phyloP scores from a whole-genome alignment of 2,329 filamentous ascomycete species.

The Aspergillus thermomutatus region DNA sequence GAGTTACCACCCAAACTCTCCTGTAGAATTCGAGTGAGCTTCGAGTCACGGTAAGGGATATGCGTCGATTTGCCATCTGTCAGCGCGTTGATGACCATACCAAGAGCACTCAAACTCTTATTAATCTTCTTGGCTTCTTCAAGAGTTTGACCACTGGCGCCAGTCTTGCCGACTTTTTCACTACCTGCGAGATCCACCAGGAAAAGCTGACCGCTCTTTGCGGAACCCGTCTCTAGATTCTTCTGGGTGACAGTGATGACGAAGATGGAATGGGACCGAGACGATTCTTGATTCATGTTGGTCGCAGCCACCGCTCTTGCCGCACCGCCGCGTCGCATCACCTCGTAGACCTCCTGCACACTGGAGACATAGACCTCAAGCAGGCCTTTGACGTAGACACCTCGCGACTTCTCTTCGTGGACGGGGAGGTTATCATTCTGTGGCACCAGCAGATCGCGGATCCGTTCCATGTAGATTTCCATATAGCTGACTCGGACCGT shows the following conservation, averaged over 20 bases:
- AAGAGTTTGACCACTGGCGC: conserved; percentile 91
- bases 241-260: conserved; percentile 96
- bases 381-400: conserved; percentile 94
- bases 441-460: conserved; percentile 86
- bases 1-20: conserved; percentile 97
- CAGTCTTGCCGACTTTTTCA: conserved; percentile 98
- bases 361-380: conserved; percentile 94
- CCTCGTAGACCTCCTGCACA: conserved; percentile 93
- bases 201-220: conserved; percentile 95
- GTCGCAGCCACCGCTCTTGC: conserved; percentile 91
- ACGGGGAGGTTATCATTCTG: conserved; percentile 95
- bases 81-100: conserved; percentile 97
- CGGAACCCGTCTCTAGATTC: conserved; percentile 92
- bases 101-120: conserved; percentile 95
- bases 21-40: conserved; percentile 94
- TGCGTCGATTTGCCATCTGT: conserved; percentile 97
- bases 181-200: conserved; percentile 96
- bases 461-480: conserved; percentile 99
- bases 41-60: conserved; percentile 95
- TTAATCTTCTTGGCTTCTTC: conserved; percentile 99
- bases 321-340: conserved; percentile 88
- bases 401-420: conserved; percentile 95
- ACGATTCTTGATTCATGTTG: conserved; percentile 99
- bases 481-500: conserved; percentile 99
- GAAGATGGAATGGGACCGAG: conserved; percentile 96